Conservation (phyloP, 371 early-diverging fungal species). For the Mortierella sp. region DNA sequence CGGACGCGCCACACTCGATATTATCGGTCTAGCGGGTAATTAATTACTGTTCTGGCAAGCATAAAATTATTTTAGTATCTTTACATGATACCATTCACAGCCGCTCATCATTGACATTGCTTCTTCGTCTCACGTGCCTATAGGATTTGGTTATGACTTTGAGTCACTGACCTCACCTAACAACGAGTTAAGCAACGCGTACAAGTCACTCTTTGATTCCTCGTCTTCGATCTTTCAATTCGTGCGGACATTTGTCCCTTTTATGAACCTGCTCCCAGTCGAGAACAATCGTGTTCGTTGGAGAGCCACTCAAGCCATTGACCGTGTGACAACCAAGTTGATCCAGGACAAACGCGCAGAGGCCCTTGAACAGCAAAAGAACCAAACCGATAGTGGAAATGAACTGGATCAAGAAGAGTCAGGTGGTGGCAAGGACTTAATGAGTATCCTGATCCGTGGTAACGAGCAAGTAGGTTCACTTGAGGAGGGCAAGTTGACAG, state of each 20-base stretch:
- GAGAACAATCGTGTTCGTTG: constrained; percentile 37
- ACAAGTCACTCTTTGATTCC: constrained; percentile 55
- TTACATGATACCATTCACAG: background rate
- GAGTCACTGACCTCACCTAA: constrained; percentile 37
- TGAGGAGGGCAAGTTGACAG: constrained; percentile 38
- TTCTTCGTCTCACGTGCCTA: background rate
- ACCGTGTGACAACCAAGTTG: constrained; percentile 55
- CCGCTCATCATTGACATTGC: background rate
- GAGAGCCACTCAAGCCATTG: constrained; percentile 45
- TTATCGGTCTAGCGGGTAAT: constrained; percentile 34
- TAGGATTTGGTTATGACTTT: constrained; percentile 63
- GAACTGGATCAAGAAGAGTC: background rate
- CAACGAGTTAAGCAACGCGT: constrained; percentile 59
- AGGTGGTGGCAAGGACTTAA: constrained; percentile 23
- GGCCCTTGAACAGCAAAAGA: background rate
- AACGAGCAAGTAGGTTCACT: constrained; percentile 1
- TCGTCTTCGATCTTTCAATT: constrained; percentile 43
- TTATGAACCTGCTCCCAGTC: constrained; percentile 53
- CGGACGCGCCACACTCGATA: constrained; percentile 27
- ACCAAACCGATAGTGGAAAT: background rate
- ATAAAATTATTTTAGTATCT: too few species aligned
- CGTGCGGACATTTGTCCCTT: constrained; percentile 55
- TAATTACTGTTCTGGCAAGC: background rate
- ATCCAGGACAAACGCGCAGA: constrained; percentile 51
- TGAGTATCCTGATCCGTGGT: constrained; percentile 46